These are phyloP conservation scores for Paecilomyces sp. DNA, from an alignment of 2,329 filamentous ascomycete species.

Conservation along the genomic window DNA sequence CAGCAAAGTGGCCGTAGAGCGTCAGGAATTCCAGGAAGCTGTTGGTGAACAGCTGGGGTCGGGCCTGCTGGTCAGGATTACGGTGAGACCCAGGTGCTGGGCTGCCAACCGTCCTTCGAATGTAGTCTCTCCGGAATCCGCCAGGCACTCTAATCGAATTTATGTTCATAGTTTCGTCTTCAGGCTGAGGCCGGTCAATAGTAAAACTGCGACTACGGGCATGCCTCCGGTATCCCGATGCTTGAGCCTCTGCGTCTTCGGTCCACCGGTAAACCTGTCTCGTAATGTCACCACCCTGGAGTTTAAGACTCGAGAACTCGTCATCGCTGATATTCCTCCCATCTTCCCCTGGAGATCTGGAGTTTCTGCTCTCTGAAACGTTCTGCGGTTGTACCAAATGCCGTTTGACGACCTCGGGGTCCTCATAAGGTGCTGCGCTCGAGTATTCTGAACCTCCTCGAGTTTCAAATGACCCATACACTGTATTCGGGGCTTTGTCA, in stretches of 20 bases:
- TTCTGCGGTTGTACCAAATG: constrained; percentile 71
- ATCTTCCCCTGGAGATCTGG: constrained; percentile 12
- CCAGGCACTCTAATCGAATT: constrained; percentile 87
- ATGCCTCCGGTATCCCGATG: constrained; percentile 45
- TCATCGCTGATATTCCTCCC: constrained; percentile 51
- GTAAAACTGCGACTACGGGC: constrained; percentile 86
- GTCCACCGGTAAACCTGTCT: constrained; percentile 95
- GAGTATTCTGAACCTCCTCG: constrained; percentile 36
- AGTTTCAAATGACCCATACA: constrained; percentile 80
- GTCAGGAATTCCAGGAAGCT: constrained; percentile 95
- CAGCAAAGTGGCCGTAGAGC: constrained; percentile 94
- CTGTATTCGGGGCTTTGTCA: constrained; percentile 54
- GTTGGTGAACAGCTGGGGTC: constrained; percentile 68
- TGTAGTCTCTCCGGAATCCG: constrained; percentile 84
- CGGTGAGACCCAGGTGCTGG: constrained; percentile 43
- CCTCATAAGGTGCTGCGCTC: constrained; percentile 63
- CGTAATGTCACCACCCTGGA: constrained; percentile 93
- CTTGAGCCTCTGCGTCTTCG: constrained; percentile 70
- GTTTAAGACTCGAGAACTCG: constrained; percentile 84
- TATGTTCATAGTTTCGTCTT: constrained; percentile 76
- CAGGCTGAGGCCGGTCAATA: constrained; percentile 66
- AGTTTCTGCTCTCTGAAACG: constrained; percentile 26
- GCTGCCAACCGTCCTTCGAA: constrained; percentile 67
- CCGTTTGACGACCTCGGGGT: constrained; percentile 82
- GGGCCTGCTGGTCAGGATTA: constrained; percentile 27